Evolutionary conservation across 768 basidiomycete genomes (phyloP).

Genomic region (Grammothele lineata): DNA sequence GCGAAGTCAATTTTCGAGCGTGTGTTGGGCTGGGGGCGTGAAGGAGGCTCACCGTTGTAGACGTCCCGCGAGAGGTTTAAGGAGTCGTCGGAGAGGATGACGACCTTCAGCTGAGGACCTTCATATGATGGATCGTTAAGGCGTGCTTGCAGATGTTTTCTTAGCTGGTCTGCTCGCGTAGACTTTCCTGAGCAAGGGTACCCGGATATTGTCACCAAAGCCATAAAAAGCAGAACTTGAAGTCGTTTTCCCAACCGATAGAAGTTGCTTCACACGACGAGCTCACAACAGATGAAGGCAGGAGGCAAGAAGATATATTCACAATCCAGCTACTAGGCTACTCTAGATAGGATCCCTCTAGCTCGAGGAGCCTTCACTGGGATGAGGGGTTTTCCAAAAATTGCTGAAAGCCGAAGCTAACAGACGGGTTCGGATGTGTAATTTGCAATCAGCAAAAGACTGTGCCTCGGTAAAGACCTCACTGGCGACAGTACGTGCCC

Average conservation of each 20-base stretch:
- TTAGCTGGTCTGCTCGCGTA: constrained; percentile 62
- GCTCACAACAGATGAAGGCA: neutral
- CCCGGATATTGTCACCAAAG: constrained; percentile 87
- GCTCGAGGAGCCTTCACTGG: constrained; percentile 12
- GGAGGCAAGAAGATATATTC: constrained; percentile 7
- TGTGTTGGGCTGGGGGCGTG: no score
- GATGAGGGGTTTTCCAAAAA: constrained; percentile 64
- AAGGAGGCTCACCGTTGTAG: constrained; percentile 61
- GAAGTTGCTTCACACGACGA: neutral
- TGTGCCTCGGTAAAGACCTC: constrained; percentile 95
- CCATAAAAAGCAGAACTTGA: constrained; percentile 48
- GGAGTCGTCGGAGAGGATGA: constrained; percentile 68
- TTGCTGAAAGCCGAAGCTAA: constrained; percentile 85
- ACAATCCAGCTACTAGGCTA: neutral
- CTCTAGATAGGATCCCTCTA: constrained; percentile 12
- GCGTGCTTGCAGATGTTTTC: constrained; percentile 47
- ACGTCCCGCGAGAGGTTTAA: constrained; percentile 59
- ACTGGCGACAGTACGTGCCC: constrained; percentile 94
- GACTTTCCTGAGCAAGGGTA: constrained; percentile 89
- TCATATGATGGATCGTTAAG: constrained; percentile 45
- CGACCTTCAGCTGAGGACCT: constrained; percentile 45
- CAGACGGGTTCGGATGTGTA: constrained; percentile 95
- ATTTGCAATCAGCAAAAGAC: constrained; percentile 97
- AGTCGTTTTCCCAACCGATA: no score
- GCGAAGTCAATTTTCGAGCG: no score